Percentiles rank a stretch among this genome's conserved stretches.
These are phyloP conservation scores for Eutrema heterophyllum DNA, from an alignment of 345 rosid species.

Conservation along the genomic window DNA sequence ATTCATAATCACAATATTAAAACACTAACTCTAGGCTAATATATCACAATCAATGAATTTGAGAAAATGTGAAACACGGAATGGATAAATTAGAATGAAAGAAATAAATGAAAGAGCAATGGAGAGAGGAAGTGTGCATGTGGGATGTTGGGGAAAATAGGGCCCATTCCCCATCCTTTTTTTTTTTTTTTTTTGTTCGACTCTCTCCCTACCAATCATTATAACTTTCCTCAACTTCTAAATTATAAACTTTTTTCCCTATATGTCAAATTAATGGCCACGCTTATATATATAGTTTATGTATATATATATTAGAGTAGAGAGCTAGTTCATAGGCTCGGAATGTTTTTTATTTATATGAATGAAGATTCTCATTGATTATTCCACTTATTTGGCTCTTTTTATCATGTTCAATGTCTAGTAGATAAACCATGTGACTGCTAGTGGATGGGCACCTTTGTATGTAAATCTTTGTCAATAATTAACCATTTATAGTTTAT, in stretches of 20 bases:
- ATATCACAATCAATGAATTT: neutral
- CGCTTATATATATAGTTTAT: neutral
- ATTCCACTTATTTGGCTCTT: constrained; percentile 24
- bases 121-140: constrained; percentile 21
- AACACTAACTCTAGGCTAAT: neutral
- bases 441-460: constrained; percentile 24
- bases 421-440: constrained; percentile 23
- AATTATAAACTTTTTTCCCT: neutral
- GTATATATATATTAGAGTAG: neutral
- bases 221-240: constrained; percentile 15
- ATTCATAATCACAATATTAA: neutral
- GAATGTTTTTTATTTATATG: neutral
- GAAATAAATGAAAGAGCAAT: constrained; percentile 2
- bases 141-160: constrained; percentile 30
- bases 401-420: constrained; percentile 29
- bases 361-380: constrained; percentile 24
- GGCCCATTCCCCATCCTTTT: neutral
- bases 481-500: neutral
- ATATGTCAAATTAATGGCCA: constrained; percentile 5
- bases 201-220: constrained; percentile 34
- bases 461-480: neutral
- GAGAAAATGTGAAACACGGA: neutral
- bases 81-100: constrained; percentile 5
- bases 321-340: constrained; percentile 22
- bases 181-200: neutral